Percentiles rank a stretch among this genome's conserved stretches.
These are phyloP conservation scores for Solanum chacoense DNA, from an alignment of 305 asterid genomes.

Conservation along the genomic window DNA sequence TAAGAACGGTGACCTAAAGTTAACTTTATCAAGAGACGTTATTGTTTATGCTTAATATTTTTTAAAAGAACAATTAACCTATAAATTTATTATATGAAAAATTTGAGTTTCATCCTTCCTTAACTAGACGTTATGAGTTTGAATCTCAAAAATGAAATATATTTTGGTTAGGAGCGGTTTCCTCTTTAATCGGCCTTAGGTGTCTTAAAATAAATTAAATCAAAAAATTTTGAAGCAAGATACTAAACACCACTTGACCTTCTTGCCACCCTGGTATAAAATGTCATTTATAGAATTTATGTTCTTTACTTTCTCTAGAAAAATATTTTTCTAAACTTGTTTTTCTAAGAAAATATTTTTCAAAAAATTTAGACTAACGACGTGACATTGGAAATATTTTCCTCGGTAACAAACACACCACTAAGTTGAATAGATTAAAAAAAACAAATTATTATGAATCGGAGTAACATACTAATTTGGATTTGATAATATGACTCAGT, in stretches of 20 bases:
- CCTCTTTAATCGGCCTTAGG: not conserved
- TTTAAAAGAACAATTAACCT: not conserved
- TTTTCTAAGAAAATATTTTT: too few species aligned
- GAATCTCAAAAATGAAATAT: not conserved
- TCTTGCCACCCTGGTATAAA: not conserved
- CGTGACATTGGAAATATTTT: not conserved
- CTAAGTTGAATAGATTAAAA: not conserved
- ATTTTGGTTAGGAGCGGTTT: not conserved
- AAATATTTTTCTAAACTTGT: too few species aligned
- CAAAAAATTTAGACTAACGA: not conserved
- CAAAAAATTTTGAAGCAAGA: not conserved
- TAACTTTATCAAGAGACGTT: not conserved
- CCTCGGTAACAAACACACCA: not conserved
- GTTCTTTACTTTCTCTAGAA: not conserved
- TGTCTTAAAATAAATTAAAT: not conserved
- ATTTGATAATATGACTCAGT: not conserved
- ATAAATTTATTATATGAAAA: not conserved
- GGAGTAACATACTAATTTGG: not conserved
- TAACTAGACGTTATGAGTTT: not conserved
- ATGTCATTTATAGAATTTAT: not conserved
- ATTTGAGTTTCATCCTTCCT: not conserved
- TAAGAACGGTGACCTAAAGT: not conserved
- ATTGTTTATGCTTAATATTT: not conserved
- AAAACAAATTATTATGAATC: not conserved
- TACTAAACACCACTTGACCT: not conserved